Conservation (phyloP, 768 basidiomycete species). For the Favolaschia claudopus region DNA sequence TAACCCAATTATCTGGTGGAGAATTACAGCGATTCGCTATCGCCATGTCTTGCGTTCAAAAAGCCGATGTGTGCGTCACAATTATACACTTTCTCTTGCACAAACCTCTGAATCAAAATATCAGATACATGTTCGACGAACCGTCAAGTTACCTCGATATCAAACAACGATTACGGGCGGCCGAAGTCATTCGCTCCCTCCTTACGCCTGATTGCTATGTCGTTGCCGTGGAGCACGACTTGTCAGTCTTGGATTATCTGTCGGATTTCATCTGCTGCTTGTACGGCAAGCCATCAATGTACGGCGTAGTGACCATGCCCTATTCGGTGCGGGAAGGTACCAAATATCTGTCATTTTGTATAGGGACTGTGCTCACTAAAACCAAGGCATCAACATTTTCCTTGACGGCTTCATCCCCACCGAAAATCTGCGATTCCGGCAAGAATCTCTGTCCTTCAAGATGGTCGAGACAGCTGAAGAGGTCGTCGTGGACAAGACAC, state of each 20-base stretch:
- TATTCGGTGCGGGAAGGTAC: conserved; percentile 96
- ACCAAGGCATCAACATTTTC: conserved; percentile 96
- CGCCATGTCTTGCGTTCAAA: conserved; percentile 95
- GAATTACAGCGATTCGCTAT: conserved; percentile 98
- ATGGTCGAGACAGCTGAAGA: conserved; percentile 98
- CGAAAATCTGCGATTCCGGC: conserved; percentile 97
- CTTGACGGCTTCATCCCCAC: conserved; percentile 98
- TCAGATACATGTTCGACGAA: conserved; percentile 98
- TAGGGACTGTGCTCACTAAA: background rate
- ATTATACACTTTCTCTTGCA: background rate
- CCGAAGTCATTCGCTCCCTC: conserved; percentile 91
- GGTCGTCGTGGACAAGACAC: conserved; percentile 82
- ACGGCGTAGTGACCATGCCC: conserved; percentile 99
- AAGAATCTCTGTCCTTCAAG: conserved; percentile 95
- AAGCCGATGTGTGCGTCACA: conserved; percentile 86
- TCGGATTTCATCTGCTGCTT: conserved; percentile 98
- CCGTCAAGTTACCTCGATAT: conserved; percentile 98
- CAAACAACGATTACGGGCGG: conserved; percentile 93
- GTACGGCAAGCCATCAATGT: conserved; percentile 97
- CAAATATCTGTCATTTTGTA: conserved; percentile 23
- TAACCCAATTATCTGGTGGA: conserved; percentile 90
- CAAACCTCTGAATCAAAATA: background rate
- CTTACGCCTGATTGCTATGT: conserved; percentile 89
- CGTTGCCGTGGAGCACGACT: conserved; percentile 97
- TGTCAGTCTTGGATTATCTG: conserved; percentile 97